phyloP scores from a whole-genome alignment of 495 filamentous ascomycete genomes.

The Darksidea phi region DNA sequence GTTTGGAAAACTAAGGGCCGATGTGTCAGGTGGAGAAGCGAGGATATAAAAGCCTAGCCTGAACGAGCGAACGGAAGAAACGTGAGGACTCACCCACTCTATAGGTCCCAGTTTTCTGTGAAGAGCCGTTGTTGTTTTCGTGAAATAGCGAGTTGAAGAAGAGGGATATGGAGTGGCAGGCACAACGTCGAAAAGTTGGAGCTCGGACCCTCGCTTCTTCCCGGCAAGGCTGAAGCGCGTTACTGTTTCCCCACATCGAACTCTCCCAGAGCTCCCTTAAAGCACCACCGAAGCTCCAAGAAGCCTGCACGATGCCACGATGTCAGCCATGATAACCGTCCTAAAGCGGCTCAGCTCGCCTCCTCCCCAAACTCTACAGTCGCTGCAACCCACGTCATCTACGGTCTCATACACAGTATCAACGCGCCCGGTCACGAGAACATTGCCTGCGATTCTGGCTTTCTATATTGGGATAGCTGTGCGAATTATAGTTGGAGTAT shows the following conservation, averaged over 20 bases:
- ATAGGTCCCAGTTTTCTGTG: too few relatives aligned
- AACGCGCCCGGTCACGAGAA: conserved; percentile 32
- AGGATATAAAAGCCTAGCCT: too few relatives aligned
- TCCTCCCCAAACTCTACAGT: conserved; percentile 15
- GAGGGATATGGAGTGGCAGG: too few relatives aligned
- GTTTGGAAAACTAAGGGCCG: too few relatives aligned
- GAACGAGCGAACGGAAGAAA: too few relatives aligned
- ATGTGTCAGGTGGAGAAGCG: too few relatives aligned
- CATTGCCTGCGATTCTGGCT: conserved; percentile 28
- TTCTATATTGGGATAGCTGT: conserved; percentile 25
- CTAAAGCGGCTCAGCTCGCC: conserved; percentile 22
- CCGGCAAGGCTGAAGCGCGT: conserved; percentile 17
- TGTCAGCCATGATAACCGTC: conserved; percentile 3
- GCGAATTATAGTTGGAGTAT: conserved; percentile 15
- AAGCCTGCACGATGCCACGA: background rate
- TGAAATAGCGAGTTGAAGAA: too few relatives aligned
- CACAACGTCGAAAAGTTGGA: too few relatives aligned
- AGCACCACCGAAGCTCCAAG: too few relatives aligned
- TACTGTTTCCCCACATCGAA: background rate
- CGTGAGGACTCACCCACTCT: too few relatives aligned
- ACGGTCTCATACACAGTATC: conserved; percentile 43
- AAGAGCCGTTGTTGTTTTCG: too few relatives aligned
- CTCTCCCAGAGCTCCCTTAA: too few relatives aligned
- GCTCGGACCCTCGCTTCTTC: background rate
- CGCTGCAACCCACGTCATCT: conserved; percentile 36